Conservation (phyloP, 2,329 filamentous ascomycete species). For the Aspergillus sp. region DNA sequence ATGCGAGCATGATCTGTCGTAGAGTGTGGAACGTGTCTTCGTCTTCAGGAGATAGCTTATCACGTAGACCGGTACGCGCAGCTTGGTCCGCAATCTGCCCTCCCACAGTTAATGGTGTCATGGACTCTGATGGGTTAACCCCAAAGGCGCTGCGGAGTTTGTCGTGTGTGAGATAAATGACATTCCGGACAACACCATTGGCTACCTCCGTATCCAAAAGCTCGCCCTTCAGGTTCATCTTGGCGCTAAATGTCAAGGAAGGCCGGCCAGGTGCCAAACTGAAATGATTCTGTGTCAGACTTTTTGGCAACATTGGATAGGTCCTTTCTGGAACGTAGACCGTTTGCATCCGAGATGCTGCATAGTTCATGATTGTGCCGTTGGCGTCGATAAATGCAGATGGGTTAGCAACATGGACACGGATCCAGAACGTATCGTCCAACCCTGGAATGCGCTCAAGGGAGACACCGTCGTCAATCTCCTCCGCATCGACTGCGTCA, state of each 20-base stretch:
- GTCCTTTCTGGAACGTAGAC: conserved; percentile 55
- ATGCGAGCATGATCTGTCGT: conserved; percentile 39
- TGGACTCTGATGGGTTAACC: conserved; percentile 15
- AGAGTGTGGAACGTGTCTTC: conserved; percentile 35
- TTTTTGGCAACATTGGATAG: conserved; percentile 58
- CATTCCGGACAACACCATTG: conserved; percentile 55
- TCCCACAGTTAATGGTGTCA: conserved; percentile 31
- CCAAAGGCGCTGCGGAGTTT: conserved; percentile 40
- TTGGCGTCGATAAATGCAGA: conserved; percentile 59
- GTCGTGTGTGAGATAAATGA: conserved; percentile 53
- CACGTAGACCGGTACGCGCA: conserved; percentile 22
- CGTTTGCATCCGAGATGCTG: conserved; percentile 54
- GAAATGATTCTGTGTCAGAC: conserved; percentile 51
- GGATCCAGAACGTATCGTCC: conserved; percentile 56
- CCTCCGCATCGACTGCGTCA: conserved; percentile 53
- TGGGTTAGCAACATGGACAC: conserved; percentile 64
- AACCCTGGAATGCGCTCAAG: conserved; percentile 50
- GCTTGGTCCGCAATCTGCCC: conserved; percentile 25
- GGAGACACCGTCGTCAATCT: conserved; percentile 65
- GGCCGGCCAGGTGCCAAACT: conserved; percentile 56
- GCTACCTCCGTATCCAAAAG: conserved; percentile 55
- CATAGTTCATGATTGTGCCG: conserved; percentile 54
- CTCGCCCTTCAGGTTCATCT: conserved; percentile 52
- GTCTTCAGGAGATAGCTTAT: conserved; percentile 34
- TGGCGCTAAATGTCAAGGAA: conserved; percentile 61